Base-by-base conservation (phyloP, 2,329 filamentous ascomycete genomes). In the Chalara sp. region DNA sequence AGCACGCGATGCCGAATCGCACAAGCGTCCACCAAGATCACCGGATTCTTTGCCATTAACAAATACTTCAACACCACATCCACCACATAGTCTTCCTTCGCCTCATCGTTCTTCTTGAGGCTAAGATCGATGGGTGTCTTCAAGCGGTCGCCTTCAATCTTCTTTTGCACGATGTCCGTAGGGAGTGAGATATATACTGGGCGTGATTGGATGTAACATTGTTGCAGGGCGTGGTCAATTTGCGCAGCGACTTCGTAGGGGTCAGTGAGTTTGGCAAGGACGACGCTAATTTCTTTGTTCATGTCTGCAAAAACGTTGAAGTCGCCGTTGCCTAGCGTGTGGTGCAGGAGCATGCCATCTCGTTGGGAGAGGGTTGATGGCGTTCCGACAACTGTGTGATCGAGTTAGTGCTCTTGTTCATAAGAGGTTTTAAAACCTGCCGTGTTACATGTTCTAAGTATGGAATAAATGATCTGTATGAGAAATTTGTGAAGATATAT, bases 111-210 rank as follows among this genome's bases (percentile, higher is more conserved):
- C 13, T 66, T 54, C 1, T 81, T 79, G 50, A 81, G 78, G 1
- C 72, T 67, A 1, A 92, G 70, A 62, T 90, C 79, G 53, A 96
- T 81, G 0, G 82, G 81, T 0, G 74, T 83, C n/a, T 83, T 76
- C 10, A 95, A 75, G 6, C 84, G 74, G 44, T 79, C 76, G 35
- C 87, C 89, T 64, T 92, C 84, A 29, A 95, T 72, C 68, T 91
- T 87, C 65, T 82, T 79, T 58, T 82, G 72, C 7, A 87, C 82
- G 76, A 93, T 86, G 64, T 95, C 88, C 12, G 86, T 88, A 2
- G 90, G 89, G 6, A 95, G 73, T 64, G 84, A 84, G 60, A 95
- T 83, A 68, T 95, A 95, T 46, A 95, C 87, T 3, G 90, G 90
- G 21, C 86, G 79, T 54, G 84, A 88, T 51, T 79, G 75, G 43